These are phyloP conservation scores for Celoporthe dispersa DNA, from an alignment of 2,329 filamentous ascomycete genomes.

Conservation along the genomic window DNA sequence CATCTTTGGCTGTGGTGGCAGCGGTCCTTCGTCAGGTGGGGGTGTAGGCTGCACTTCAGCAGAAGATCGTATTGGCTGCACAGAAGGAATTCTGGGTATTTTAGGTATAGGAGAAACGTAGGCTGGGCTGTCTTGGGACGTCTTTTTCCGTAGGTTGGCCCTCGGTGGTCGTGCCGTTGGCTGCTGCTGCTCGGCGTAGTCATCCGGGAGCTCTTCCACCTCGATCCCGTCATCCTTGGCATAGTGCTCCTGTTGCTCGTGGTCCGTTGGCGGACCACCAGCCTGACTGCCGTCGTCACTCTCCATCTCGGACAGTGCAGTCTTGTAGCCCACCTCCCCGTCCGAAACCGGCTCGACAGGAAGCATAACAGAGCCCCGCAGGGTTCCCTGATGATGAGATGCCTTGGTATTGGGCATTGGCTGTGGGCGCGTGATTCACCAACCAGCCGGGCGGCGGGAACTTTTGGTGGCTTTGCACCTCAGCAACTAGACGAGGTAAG, in stretches of 20 bases:
- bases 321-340: constrained; percentile 16
- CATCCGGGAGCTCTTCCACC: constrained; percentile 24
- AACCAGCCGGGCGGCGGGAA: neutral
- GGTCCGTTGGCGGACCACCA: neutral
- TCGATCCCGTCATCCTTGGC: constrained; percentile 20
- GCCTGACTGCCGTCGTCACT: constrained; percentile 10
- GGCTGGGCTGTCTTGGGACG: constrained; percentile 37
- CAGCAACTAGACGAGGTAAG: neutral
- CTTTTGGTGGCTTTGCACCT: neutral
- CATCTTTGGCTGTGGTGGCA: constrained; percentile 35
- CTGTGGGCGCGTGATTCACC: neutral
- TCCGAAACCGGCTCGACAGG: constrained; percentile 19
- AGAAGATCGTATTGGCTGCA: constrained; percentile 39
- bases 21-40: constrained; percentile 2
- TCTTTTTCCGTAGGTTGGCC: constrained; percentile 23
- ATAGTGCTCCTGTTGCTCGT: neutral
- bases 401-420: constrained; percentile 19
- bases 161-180: constrained; percentile 9
- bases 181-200: constrained; percentile 1
- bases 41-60: constrained; percentile 16
- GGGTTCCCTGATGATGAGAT: constrained; percentile 22
- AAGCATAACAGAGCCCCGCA: constrained; percentile 22
- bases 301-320: constrained; percentile 17
- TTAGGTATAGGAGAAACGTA: constrained; percentile 47
- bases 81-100: constrained; percentile 40